A percentile compares a stretch with the other conserved stretches of the same genome.
phyloP scores from a whole-genome alignment of 202 grass and related monocot genomes.

The Setaria italica region DNA sequence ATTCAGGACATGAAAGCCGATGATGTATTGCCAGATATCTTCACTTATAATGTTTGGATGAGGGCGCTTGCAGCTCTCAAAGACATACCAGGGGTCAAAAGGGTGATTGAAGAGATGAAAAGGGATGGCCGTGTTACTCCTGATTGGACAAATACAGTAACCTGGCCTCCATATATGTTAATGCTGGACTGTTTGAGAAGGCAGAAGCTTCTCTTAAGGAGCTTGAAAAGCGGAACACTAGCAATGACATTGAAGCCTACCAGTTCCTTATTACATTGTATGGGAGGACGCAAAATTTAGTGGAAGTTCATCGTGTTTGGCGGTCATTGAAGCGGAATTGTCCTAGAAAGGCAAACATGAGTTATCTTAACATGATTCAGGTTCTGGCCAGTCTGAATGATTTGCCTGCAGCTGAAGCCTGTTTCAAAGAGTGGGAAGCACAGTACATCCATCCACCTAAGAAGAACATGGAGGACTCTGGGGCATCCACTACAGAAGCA shows the following conservation, averaged over 20 bases:
- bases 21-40: slow-evolving; percentile 82
- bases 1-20: slow-evolving; percentile 90
- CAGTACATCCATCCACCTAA: slow-evolving; percentile 52
- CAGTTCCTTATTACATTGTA: slow-evolving; percentile 97
- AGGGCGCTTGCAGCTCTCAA: slow-evolving; percentile 68
- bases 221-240: slow-evolving; percentile 78
- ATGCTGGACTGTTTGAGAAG: slow-evolving; percentile 76
- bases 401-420: slow-evolving; percentile 81
- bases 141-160: slow-evolving; percentile 99
- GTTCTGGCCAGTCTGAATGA: slow-evolving; percentile 83
- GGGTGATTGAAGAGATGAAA: slow-evolving; percentile 95
- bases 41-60: slow-evolving; percentile 98
- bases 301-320: slow-evolving; percentile 86
- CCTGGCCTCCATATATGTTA: slow-evolving; percentile 89
- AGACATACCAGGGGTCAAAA: slow-evolving; percentile 86
- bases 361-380: slow-evolving; percentile 99
- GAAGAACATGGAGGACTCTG: slow-evolving; percentile 10
- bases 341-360: slow-evolving; percentile 81
- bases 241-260: slow-evolving; percentile 77
- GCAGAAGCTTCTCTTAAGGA: slow-evolving; percentile 85
- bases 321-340: slow-evolving; percentile 69
- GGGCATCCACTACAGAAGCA: neutral
- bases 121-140: slow-evolving; percentile 84
- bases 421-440: slow-evolving; percentile 93
- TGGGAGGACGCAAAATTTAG: slow-evolving; percentile 78